Evolutionary conservation across 768 basidiomycete genomes (phyloP), one percentile per base, ranked within the genome.

Genomic region (Lyophyllum atratum): DNA sequence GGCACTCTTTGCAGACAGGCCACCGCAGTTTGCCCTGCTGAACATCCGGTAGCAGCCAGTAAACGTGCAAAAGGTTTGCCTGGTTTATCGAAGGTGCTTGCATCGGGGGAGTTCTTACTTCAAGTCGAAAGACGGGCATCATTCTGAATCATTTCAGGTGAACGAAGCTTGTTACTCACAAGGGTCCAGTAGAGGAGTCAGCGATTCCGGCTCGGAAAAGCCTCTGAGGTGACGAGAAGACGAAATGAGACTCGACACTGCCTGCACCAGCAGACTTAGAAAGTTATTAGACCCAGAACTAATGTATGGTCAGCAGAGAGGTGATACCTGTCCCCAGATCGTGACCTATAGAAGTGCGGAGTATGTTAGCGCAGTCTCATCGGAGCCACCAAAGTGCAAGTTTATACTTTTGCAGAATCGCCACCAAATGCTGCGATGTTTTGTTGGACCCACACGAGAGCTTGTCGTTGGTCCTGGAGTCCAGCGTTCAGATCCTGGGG

Each of bases 381-480:
- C 11, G 22, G 24, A 26, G 14, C 6, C 17, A 7, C n/a, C 37
- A 9, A 43, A 37, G 10, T 9, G 11, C 43, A 49, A 31, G 6
- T 22, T 33, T 19, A 37, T 63, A 76, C 84, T 71, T 85, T 87
- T 12, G 69, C 59, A 14, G 81, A 80, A 68, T 87, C 82, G 1
- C 87, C 87, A 12, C 86, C 86, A 63, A 90, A 90, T 2, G 77
- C 76, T 3, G 73, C 78, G 17, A 89, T 83, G 61, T 90, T 86
- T n/a, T 85, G 73, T 58, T 87, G 80, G 0, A 90, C 70, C 68
- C 87, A 90, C 15, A 72, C 61, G 0, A 92, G 68, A 0, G 86
- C 85, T 29, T 76, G 72, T 1, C 77, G 72, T 68, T 89, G 86
- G 65, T 91, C 89, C 31, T 72, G 73, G 15, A 89, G 69, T 14